Evolutionary conservation across 1,139 yeast genomes (phyloP), one percentile per base, ranked within the genome.

Genomic region (Scheffersomyces lignicola): DNA sequence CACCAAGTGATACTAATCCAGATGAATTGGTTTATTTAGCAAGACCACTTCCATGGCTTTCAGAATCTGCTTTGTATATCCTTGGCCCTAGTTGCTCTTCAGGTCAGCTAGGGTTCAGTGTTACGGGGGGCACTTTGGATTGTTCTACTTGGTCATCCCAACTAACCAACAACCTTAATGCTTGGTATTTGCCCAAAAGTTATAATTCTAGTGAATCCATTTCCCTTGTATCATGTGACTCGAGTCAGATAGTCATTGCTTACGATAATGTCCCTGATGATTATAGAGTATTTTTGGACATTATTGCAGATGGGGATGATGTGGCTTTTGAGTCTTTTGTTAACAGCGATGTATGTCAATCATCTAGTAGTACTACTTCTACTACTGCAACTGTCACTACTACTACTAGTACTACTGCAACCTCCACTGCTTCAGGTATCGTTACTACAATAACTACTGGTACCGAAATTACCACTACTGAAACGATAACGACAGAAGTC

Each of bases 201-300:
- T n/a, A n/a, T 9, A 27, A 35, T 25, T 23, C 41, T 4, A 34
- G 35, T 1, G 10, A 9, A 27, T 47, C 2, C 33, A 40, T n/a
- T 24, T 6, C 13, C 16, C 6, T n/a, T 24, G 14, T 24, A 15
- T n/a, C 47, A 2, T 56, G 60, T 44, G 30, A 42, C 10, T 10
- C 42, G 3, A 20, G 28, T 9, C 33, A 37, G 1, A 41, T 41
- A 27, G 31, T 34, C 1, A 39, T 51, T 3, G 33, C 33, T 7
- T 59, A 47, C 37, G 15, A 26, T 1, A 51, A 52, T 36, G 34
- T 59, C 14, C 62, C 63, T 3, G 54, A 59, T 3, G 65, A 64
- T 1, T 56, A 44, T 39, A 43, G 62, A 16, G 56, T 58, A 11
- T 60, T 48, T 37, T 38, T 60, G 28, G 55, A 47, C 37, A 10